Conservation (phyloP, 371 early-diverging fungal species). For the Sporodiniella umbellata region DNA sequence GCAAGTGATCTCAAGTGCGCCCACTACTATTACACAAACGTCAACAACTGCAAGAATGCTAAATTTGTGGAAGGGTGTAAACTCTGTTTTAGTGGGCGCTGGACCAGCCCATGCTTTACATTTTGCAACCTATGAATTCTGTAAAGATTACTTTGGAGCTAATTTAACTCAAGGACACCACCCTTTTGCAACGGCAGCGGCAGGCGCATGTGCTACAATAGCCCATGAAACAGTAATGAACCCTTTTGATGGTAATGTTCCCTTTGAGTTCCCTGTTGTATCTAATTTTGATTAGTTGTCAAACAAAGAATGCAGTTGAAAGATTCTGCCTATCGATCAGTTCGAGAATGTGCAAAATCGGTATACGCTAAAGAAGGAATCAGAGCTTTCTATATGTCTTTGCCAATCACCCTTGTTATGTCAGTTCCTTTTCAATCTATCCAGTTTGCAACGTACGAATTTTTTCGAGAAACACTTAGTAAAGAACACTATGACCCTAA, state of each 20-base stretch:
- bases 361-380: conserved; percentile 77
- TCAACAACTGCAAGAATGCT: conserved; percentile 12
- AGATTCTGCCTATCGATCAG: conserved; percentile 60
- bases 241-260: conserved; percentile 82
- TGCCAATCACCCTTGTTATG: conserved; percentile 91
- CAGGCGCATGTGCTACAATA: conserved; percentile 91
- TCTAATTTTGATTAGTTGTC: conserved; percentile 55
- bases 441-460: conserved; percentile 91
- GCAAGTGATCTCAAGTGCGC: conserved; percentile 35
- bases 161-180: conserved; percentile 49
- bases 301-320: conserved; percentile 95
- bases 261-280: background rate
- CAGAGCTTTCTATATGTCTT: conserved; percentile 87
- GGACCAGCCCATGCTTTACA: conserved; percentile 96
- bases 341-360: conserved; percentile 63
- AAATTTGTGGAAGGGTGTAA: conserved; percentile 90
- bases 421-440: conserved; percentile 90
- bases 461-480: conserved; percentile 70
- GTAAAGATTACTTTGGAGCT: conserved; percentile 72
- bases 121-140: conserved; percentile 92
- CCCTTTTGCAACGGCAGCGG: conserved; percentile 66
- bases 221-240: conserved; percentile 90
- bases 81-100: conserved; percentile 88
- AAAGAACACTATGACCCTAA: conserved; percentile 78
- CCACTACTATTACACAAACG: conserved; percentile 3